These are phyloP conservation scores for Diaporthe capsici DNA, from an alignment of 2,329 filamentous ascomycete genomes.

Conservation along the genomic window DNA sequence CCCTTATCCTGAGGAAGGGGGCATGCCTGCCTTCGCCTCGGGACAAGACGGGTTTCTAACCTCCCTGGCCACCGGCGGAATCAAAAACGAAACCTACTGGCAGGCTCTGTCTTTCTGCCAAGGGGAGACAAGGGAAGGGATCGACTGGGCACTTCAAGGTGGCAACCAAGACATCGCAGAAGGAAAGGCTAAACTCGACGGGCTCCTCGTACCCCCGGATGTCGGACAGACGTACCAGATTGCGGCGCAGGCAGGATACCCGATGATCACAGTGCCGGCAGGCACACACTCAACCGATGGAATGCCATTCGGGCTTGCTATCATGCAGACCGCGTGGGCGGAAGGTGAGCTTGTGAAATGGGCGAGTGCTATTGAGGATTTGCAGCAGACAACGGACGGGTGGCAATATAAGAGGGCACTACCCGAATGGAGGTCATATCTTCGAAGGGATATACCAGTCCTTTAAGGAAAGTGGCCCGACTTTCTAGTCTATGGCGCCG, in stretches of 20 bases:
- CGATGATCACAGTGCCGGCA: slow-evolving; percentile 77
- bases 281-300: slow-evolving; percentile 67
- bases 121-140: slow-evolving; percentile 73
- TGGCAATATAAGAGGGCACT: slow-evolving; percentile 60
- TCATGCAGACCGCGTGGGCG: slow-evolving; percentile 72
- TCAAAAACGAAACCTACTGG: slow-evolving; percentile 75
- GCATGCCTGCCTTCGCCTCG: slow-evolving; percentile 74
- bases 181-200: slow-evolving; percentile 62
- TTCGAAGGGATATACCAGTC: slow-evolving; percentile 60
- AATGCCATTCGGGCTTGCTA: slow-evolving; percentile 73
- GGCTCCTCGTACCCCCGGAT: slow-evolving; percentile 77
- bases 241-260: slow-evolving; percentile 82
- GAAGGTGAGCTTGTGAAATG: slow-evolving; percentile 71
- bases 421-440: slow-evolving; percentile 68
- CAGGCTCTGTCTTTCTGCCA: slow-evolving; percentile 75
- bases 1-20: slow-evolving; percentile 60
- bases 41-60: slow-evolving; percentile 81
- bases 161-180: slow-evolving; percentile 47
- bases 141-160: slow-evolving; percentile 74
- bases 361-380: slow-evolving; percentile 74
- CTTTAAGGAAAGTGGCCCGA: not conserved
- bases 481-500: too few relatives aligned
- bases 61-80: slow-evolving; percentile 71
- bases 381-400: slow-evolving; percentile 60
- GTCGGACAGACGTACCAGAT: slow-evolving; percentile 78